These are phyloP conservation scores for Fimicolochytrium jonesii DNA, from an alignment of 192 early-diverging fungal species.

Conservation along the genomic window DNA sequence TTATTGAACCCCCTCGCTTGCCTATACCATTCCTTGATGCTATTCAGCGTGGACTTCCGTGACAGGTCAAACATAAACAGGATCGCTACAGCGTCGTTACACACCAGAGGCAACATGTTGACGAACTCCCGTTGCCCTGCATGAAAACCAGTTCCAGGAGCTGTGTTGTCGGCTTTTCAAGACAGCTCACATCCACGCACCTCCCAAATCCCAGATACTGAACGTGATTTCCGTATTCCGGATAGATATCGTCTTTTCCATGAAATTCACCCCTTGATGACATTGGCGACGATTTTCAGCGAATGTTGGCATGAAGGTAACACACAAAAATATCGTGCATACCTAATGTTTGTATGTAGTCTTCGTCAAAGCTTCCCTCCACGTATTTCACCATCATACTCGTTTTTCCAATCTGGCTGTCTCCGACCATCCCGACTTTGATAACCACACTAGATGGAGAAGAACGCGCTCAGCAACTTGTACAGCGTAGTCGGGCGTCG, in stretches of 20 bases:
- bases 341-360: constrained; percentile 94
- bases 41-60: constrained; percentile 85
- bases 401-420: constrained; percentile 95
- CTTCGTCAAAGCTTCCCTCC: constrained; percentile 89
- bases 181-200: constrained; percentile 43
- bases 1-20: constrained; percentile 95
- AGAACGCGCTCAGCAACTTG: not conserved
- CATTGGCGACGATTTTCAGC: no score
- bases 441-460: constrained; percentile 63
- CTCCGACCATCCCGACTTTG: constrained; percentile 95
- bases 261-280: constrained; percentile 85
- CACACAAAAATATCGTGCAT: not conserved
- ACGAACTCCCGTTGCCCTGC: constrained; percentile 92
- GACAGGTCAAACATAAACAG: constrained; percentile 96
- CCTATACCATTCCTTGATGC: constrained; percentile 94
- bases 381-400: constrained; percentile 97
- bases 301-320: no score
- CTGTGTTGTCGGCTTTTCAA: no score
- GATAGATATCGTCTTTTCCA: constrained; percentile 93
- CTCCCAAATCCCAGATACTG: constrained; percentile 97
- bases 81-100: constrained; percentile 92
- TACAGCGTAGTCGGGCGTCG: no score
- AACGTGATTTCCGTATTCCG: constrained; percentile 91
- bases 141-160: no score
- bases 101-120: constrained; percentile 95